Evolutionary conservation across 2,329 filamentous ascomycete species (phyloP).

Genomic region (Coniochaeta hoffmannii): DNA sequence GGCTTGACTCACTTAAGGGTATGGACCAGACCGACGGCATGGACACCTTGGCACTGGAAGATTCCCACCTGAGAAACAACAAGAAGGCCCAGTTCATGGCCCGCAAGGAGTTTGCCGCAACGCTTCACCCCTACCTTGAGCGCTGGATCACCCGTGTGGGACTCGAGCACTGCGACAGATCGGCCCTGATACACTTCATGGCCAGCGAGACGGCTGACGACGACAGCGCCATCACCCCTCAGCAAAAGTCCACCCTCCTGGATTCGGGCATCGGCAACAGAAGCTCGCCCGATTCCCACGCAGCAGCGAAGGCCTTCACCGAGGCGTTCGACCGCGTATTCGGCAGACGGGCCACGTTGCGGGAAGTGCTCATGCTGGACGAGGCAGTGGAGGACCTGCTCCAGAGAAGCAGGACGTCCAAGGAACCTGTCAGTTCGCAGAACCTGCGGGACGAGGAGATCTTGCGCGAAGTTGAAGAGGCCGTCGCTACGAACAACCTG

Average conservation of each 20-base stretch:
- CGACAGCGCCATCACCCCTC: slow-evolving; percentile 41
- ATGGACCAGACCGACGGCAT: slow-evolving; percentile 53
- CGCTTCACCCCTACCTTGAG: slow-evolving; percentile 45
- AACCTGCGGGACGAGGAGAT: slow-evolving; percentile 28
- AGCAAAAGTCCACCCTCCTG: slow-evolving; percentile 45
- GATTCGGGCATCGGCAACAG: slow-evolving; percentile 36
- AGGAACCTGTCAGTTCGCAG: slow-evolving; percentile 25
- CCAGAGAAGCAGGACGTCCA: slow-evolving; percentile 45
- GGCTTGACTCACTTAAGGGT: slow-evolving; percentile 49
- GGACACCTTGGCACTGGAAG: slow-evolving; percentile 31
- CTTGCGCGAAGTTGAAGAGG: slow-evolving; percentile 32
- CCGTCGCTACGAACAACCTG: slow-evolving; percentile 46
- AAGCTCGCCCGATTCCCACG: slow-evolving; percentile 33
- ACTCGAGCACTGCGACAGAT: slow-evolving; percentile 44
- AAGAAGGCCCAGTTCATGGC: slow-evolving; percentile 42
- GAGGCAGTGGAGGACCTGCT: slow-evolving; percentile 45
- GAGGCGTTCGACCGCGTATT: slow-evolving; percentile 52
- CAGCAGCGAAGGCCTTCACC: slow-evolving; percentile 42
- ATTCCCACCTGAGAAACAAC: too few relatives aligned
- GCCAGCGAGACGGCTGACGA: slow-evolving; percentile 36
- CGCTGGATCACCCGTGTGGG: slow-evolving; percentile 42
- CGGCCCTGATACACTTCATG: slow-evolving; percentile 46
- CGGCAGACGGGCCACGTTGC: slow-evolving; percentile 36
- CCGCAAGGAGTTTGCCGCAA: slow-evolving; percentile 43
- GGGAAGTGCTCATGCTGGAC: slow-evolving; percentile 45